Conservation (phyloP, 495 filamentous ascomycete genomes). For the Mycothermus thermophilus region DNA sequence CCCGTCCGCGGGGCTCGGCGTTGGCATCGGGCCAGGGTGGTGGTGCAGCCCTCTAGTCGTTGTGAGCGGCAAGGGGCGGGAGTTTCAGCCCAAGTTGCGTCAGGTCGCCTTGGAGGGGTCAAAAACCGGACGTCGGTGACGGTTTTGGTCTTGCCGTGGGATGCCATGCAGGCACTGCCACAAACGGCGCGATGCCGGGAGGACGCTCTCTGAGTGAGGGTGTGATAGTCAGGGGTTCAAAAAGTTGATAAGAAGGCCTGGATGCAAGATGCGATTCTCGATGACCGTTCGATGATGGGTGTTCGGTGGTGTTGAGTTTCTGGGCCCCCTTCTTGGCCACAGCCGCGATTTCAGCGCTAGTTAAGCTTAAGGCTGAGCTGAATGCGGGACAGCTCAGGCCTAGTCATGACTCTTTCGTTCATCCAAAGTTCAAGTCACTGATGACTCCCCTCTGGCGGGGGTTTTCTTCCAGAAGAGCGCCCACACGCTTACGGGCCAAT, state of each 20-base stretch:
- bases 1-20: background rate
- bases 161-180: background rate
- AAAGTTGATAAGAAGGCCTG: background rate
- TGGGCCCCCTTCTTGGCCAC: too few species aligned
- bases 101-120: background rate
- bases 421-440: background rate
- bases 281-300: too few species aligned
- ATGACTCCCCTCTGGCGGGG: slow-evolving; percentile 3
- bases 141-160: too few species aligned
- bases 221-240: background rate
- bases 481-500: slow-evolving; percentile 12
- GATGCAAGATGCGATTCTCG: too few species aligned
- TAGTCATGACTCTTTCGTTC: background rate
- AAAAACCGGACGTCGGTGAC: background rate
- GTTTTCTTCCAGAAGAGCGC: slow-evolving; percentile 6
- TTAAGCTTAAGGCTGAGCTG: too few species aligned
- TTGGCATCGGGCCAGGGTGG: slow-evolving; percentile 7
- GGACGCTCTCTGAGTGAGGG: background rate
- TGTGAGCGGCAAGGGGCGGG: background rate
- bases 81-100: background rate
- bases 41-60: too few species aligned
- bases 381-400: background rate
- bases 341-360: too few species aligned
- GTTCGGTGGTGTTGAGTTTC: too few species aligned
- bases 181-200: background rate